Conservation (phyloP, 352 stramenopile genomes). For the Globisporangium nagaii region DNA sequence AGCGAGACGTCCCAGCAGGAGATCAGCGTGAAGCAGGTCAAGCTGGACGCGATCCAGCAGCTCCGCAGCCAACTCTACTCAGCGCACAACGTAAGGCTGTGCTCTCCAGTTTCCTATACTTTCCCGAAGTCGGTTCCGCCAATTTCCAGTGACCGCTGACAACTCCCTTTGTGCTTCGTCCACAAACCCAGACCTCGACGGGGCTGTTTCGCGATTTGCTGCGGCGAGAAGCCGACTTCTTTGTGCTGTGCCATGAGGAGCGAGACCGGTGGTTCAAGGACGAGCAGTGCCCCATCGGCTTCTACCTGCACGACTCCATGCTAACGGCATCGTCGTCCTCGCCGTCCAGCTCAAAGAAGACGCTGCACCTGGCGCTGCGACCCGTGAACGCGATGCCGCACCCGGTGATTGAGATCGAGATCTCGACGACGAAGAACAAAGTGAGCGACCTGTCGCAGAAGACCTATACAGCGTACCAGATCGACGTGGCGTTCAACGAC, state of each 20-base stretch:
- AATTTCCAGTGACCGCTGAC: too few species aligned
- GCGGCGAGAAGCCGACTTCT: slow-evolving; percentile 34
- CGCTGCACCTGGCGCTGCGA: slow-evolving; percentile 24
- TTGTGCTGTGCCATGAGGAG: slow-evolving; percentile 35
- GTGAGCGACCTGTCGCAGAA: slow-evolving; percentile 74
- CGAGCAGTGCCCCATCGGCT: slow-evolving; percentile 35
- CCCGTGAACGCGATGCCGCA: slow-evolving; percentile 54
- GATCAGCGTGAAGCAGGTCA: slow-evolving; percentile 48
- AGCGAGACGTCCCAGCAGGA: slow-evolving; percentile 25
- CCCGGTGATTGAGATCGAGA: slow-evolving; percentile 50
- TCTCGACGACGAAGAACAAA: slow-evolving; percentile 67
- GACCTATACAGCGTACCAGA: slow-evolving; percentile 61
- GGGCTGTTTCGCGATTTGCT: slow-evolving; percentile 22
- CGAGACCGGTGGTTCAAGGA: slow-evolving; percentile 47
- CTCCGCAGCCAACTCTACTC: slow-evolving; percentile 26
- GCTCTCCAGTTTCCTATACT: not conserved
- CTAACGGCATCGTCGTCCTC: not conserved
- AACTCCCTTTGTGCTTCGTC: too few species aligned
- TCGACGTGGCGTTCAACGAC: slow-evolving; percentile 67
- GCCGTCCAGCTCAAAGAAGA: slow-evolving; percentile 10
- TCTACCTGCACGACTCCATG: slow-evolving; percentile 27
- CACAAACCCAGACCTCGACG: slow-evolving; percentile 6
- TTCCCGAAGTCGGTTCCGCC: too few species aligned
- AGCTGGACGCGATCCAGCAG: slow-evolving; percentile 49
- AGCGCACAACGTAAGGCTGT: slow-evolving; percentile 10